Conservation (phyloP, 306 rosid genomes). For the Abrus pulchellus region DNA sequence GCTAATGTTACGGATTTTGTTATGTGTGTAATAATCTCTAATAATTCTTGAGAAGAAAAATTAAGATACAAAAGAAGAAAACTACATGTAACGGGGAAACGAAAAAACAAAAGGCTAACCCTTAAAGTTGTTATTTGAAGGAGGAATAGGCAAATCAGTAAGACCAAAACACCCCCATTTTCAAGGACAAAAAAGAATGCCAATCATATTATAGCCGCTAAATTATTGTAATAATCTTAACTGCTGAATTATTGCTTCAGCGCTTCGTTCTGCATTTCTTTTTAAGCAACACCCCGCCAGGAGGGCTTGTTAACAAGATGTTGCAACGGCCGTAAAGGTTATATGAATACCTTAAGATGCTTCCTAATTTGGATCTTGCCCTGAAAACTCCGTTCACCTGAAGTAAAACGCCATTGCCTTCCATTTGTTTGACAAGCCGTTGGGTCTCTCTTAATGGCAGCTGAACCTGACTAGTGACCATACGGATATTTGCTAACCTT, state of each 20-base stretch:
- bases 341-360: slow-evolving; percentile 74
- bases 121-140: slow-evolving; percentile 42
- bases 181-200: slow-evolving; percentile 47
- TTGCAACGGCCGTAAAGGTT: slow-evolving; percentile 68
- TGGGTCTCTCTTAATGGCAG: slow-evolving; percentile 64
- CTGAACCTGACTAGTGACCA: slow-evolving; percentile 80
- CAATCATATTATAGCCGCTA: neutral
- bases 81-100: neutral
- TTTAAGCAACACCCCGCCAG: slow-evolving; percentile 66
- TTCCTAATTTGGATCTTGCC: slow-evolving; percentile 77
- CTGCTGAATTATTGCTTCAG: slow-evolving; percentile 37
- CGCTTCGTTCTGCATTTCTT: slow-evolving; percentile 75
- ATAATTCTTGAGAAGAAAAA: slow-evolving; percentile 28
- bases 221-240: neutral
- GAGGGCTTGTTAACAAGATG: slow-evolving; percentile 73
- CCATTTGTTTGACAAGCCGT: slow-evolving; percentile 69
- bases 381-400: slow-evolving; percentile 69
- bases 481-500: slow-evolving; percentile 67
- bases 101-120: slow-evolving; percentile 6
- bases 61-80: slow-evolving; percentile 43
- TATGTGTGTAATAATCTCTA: slow-evolving; percentile 21
- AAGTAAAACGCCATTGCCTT: slow-evolving; percentile 64
- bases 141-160: slow-evolving; percentile 43
- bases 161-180: slow-evolving; percentile 39
- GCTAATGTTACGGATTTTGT: neutral